phyloP scores from a whole-genome alignment of 352 stramenopile genomes.

The Blastocystis sp. region DNA sequence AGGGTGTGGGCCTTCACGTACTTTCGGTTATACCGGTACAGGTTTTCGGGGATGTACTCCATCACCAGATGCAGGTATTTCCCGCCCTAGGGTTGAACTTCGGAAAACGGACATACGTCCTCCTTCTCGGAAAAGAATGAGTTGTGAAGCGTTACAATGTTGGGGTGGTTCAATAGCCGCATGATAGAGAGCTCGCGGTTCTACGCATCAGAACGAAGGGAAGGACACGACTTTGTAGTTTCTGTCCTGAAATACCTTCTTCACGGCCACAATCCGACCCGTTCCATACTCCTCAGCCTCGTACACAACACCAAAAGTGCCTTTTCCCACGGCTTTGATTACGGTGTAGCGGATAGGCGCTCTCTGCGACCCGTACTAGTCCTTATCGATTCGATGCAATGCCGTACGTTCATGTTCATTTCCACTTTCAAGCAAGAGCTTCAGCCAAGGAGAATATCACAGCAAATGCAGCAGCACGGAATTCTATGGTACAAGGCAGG shows the following conservation, averaged over 20 bases:
- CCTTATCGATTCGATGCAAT: not conserved
- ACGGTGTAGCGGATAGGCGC: slow-evolving; percentile 83
- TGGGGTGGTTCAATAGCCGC: slow-evolving; percentile 93
- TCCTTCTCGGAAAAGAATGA: slow-evolving; percentile 89
- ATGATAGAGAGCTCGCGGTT: slow-evolving; percentile 99
- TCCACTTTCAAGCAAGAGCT: not conserved
- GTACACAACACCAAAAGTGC: slow-evolving; percentile 98
- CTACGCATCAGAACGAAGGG: slow-evolving; percentile 71
- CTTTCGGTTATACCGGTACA: slow-evolving; percentile 90
- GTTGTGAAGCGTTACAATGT: slow-evolving; percentile 97
- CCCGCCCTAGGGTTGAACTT: slow-evolving; percentile 73
- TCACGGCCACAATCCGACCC: slow-evolving; percentile 96
- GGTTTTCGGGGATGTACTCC: slow-evolving; percentile 97
- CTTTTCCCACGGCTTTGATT: slow-evolving; percentile 98
- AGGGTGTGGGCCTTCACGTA: slow-evolving; percentile 94
- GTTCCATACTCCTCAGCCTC: slow-evolving; percentile 92
- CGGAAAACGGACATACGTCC: slow-evolving; percentile 64
- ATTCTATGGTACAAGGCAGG: not conserved
- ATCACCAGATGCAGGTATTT: slow-evolving; percentile 97
- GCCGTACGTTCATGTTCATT: slow-evolving; percentile 35
- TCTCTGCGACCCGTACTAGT: slow-evolving; percentile 26
- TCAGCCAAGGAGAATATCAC: not conserved
- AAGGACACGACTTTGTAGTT: slow-evolving; percentile 86
- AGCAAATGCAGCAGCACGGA: not conserved
- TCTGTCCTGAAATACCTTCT: slow-evolving; percentile 99